A percentile compares a stretch with the other conserved stretches of the same genome.
phyloP scores from a whole-genome alignment of 305 asterid species.

The Withania somnifera region DNA sequence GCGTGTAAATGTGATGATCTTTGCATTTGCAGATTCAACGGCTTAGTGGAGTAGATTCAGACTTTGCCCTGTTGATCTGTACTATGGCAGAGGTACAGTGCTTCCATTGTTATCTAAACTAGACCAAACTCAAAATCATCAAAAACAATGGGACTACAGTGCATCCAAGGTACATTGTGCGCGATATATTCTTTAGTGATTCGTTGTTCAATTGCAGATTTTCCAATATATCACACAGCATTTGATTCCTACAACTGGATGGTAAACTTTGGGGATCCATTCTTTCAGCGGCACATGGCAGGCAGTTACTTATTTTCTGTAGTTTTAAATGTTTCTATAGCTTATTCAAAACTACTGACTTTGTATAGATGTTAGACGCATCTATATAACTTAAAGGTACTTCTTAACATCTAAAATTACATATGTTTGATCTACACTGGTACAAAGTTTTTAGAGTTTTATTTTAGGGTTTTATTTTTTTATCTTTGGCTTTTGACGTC shows the following conservation, averaged over 20 bases:
- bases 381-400: neutral
- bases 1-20: neutral
- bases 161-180: slow-evolving; percentile 1
- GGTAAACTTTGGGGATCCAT: slow-evolving; percentile 69
- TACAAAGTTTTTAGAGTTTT: neutral
- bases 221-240: slow-evolving; percentile 95
- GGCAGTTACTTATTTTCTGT: slow-evolving; percentile 27
- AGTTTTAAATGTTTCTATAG: neutral
- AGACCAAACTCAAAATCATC: neutral
- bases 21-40: slow-evolving; percentile 48
- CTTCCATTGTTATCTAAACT: neutral
- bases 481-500: neutral
- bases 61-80: slow-evolving; percentile 72
- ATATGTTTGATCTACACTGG: neutral
- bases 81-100: slow-evolving; percentile 66
- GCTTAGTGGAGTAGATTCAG: slow-evolving; percentile 87
- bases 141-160: neutral
- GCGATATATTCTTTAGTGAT: slow-evolving; percentile 1
- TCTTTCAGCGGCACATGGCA: slow-evolving; percentile 74
- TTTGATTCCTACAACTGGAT: slow-evolving; percentile 92
- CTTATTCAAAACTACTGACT: neutral
- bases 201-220: slow-evolving; percentile 42
- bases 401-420: neutral
- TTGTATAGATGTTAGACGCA: neutral
- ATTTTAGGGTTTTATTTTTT: neutral